These are phyloP conservation scores for Wickerhamiella kurtzmanii DNA, from an alignment of 805 yeast genomes.

Conservation along the genomic window DNA sequence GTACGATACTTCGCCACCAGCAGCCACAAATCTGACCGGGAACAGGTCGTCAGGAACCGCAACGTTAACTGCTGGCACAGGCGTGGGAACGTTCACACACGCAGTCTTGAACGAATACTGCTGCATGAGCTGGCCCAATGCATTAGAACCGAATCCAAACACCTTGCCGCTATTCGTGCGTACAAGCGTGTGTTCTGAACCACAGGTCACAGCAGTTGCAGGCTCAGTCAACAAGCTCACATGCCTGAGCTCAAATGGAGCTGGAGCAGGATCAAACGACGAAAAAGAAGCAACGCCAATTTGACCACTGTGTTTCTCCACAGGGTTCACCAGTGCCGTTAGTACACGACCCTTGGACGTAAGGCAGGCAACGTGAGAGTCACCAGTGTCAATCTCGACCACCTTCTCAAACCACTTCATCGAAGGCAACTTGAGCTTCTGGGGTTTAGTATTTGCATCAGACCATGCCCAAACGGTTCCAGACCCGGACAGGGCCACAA, in stretches of 20 bases:
- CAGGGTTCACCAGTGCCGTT: constrained; percentile 26
- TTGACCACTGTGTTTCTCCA: constrained; percentile 47
- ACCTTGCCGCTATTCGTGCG: constrained; percentile 52
- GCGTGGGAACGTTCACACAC: constrained; percentile 55
- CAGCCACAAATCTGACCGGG: constrained; percentile 34
- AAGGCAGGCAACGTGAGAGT: constrained; percentile 52
- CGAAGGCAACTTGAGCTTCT: constrained; percentile 4
- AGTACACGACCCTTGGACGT: constrained; percentile 48
- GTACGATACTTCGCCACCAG: constrained; percentile 56
- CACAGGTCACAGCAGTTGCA: constrained; percentile 54
- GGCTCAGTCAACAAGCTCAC: constrained; percentile 43
- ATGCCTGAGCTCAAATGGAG: constrained; percentile 36
- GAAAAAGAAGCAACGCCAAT: constrained; percentile 67
- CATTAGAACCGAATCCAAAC: constrained; percentile 80
- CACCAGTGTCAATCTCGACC: constrained; percentile 47
- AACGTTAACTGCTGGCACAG: constrained; percentile 29
- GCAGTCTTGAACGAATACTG: constrained; percentile 55
- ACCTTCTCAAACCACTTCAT: constrained; percentile 36
- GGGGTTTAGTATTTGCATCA: constrained; percentile 1
- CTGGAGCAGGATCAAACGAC: constrained; percentile 46
- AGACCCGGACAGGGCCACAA: constrained; percentile 31
- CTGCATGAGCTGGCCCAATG: constrained; percentile 72
- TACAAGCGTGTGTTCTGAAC: constrained; percentile 59
- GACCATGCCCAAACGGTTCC: constrained; percentile 27
- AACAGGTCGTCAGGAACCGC: constrained; percentile 13